phyloP scores from a whole-genome alignment of 2,329 filamentous ascomycete genomes.

The Aschersonia sp. region DNA sequence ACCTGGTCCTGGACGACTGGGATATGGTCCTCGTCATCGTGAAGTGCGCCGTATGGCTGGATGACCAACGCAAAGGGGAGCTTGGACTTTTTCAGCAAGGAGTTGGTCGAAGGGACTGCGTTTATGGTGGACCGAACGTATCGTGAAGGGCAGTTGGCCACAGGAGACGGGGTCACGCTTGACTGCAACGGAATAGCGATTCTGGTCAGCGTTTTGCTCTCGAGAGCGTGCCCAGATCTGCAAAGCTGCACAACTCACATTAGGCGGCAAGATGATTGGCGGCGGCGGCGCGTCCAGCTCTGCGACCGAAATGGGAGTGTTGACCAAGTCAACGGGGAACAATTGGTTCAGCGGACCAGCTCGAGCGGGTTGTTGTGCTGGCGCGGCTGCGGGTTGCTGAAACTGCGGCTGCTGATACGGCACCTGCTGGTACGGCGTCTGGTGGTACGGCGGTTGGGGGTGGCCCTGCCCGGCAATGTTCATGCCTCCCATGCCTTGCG shows the following conservation, averaged over 20 bases:
- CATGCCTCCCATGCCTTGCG: slow-evolving; percentile 76
- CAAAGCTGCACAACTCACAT: slow-evolving; percentile 45
- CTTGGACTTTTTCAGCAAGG: slow-evolving; percentile 90
- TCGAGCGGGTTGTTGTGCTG: slow-evolving; percentile 20
- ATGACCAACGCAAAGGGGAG: slow-evolving; percentile 92
- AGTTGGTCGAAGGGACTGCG: slow-evolving; percentile 81
- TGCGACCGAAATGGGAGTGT: slow-evolving; percentile 84
- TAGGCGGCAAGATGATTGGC: slow-evolving; percentile 77
- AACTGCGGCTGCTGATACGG: slow-evolving; percentile 26
- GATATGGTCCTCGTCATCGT: slow-evolving; percentile 82
- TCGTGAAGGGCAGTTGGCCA: slow-evolving; percentile 83
- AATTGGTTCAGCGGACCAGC: slow-evolving; percentile 63
- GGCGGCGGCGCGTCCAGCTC: slow-evolving; percentile 88
- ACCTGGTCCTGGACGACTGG: slow-evolving; percentile 93
- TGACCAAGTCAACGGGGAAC: slow-evolving; percentile 80
- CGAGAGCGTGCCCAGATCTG: not conserved
- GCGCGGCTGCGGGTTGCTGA: no score
- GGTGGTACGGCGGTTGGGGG: slow-evolving; percentile 23
- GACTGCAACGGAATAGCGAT: slow-evolving; percentile 34
- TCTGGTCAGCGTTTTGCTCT: slow-evolving; percentile 18
- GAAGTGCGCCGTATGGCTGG: slow-evolving; percentile 84
- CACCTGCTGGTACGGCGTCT: not conserved
- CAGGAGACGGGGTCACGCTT: slow-evolving; percentile 78
- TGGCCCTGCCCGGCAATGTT: slow-evolving; percentile 43
- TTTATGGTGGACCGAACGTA: slow-evolving; percentile 94